Percentiles rank a stretch among this genome's conserved stretches.
phyloP scores from a whole-genome alignment of 2,329 filamentous ascomycete genomes.

The Fusarium papillatum region DNA sequence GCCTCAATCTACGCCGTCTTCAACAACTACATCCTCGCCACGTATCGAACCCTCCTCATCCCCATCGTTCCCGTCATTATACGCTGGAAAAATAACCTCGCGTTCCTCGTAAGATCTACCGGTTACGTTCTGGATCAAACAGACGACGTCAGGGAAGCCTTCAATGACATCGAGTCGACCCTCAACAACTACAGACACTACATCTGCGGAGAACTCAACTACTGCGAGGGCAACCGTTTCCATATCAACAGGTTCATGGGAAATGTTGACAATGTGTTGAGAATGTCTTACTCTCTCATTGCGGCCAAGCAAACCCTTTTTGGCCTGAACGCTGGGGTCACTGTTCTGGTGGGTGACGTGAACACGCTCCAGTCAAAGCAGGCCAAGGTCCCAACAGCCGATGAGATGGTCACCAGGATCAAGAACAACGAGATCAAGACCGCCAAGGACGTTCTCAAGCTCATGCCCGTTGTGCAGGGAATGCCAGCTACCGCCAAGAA shows the following conservation, averaged over 20 bases:
- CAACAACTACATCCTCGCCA: background rate
- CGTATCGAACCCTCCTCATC: background rate
- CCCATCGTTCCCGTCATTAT: background rate
- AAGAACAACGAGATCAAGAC: background rate
- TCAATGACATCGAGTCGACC: background rate
- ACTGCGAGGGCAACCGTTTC: background rate
- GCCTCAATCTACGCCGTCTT: background rate
- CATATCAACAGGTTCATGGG: background rate
- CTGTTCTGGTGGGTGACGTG: background rate
- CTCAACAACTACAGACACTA: background rate
- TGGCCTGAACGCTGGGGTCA: background rate
- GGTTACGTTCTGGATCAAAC: background rate
- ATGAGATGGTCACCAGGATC: background rate
- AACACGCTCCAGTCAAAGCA: background rate
- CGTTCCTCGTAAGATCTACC: background rate
- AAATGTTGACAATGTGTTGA: background rate
- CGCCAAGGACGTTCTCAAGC: background rate
- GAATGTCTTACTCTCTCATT: background rate
- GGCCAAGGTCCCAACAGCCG: background rate
- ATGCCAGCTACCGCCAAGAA: background rate
- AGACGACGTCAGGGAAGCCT: background rate
- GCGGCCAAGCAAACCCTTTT: background rate
- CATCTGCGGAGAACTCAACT: background rate
- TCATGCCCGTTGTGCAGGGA: background rate
- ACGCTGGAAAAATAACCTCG: background rate